Evolutionary conservation across 2,329 filamentous ascomycete species (phyloP), one percentile per base, ranked within the genome.

Genomic region (Hymenoscyphus repandus): DNA sequence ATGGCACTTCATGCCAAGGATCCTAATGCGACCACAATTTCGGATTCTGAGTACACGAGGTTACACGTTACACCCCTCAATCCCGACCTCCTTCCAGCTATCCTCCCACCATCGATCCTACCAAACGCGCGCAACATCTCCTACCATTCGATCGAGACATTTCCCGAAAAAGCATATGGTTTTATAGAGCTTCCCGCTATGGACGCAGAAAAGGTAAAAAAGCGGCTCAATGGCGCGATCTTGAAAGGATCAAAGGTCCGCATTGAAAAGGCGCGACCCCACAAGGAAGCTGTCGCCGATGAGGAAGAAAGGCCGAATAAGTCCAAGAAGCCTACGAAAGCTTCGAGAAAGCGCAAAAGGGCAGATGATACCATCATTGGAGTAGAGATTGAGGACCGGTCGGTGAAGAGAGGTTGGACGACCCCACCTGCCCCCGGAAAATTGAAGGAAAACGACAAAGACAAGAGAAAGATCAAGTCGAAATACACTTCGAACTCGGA

Each of bases 41-140:
- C 33, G 15, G 38, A 33, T 22, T 12, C 49, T 5, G 62, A 64
- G 53, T 67, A 63, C 62, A 73, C 70, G 33, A 80, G 90, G 61
- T 79, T 99, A 47, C 90, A 99, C 71, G 93, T 99, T 62, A 86
- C 88, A 13, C 93, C 93, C 43, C 79, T 99, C 60, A 90, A 85
- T 62, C 74, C 85, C 36, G 80, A 85, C 6, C 79, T 97, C 15
- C 74, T 93, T 50, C 77, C 80, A 50, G 75, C 85, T 44, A 80
- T 95, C 53, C 69, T 99, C 43, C 83, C 88, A 18, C 74, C 84
- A 1, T 78, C 85, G 1, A 65, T 88, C 12, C 79, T 82, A 33
- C 75, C 82, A 12, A 73, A 74, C 41, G 89, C 88, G 17, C 82
- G 82, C 54, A 88, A 90, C 65, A 80, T 96, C 47, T 96, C 91